These are phyloP conservation scores for Geotrichum candidum DNA, from an alignment of 1,139 yeast genomes.

Conservation along the genomic window DNA sequence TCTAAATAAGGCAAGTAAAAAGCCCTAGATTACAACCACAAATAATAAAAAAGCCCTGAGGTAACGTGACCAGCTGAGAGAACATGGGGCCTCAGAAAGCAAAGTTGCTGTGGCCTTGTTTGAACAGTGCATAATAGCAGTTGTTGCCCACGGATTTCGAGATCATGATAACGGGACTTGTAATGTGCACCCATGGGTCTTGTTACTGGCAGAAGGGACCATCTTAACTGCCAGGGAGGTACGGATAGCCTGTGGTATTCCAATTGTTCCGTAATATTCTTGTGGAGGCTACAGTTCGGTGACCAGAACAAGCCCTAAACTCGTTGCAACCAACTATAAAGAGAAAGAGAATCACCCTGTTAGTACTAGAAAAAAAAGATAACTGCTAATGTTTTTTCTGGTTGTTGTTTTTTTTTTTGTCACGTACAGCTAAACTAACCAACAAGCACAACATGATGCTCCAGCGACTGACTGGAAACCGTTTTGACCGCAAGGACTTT, in stretches of 20 bases:
- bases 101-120: neutral
- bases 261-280: too few relatives aligned
- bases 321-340: slow-evolving; percentile 10
- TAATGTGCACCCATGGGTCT: neutral
- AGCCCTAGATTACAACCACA: neutral
- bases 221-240: neutral
- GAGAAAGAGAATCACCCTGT: neutral
- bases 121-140: neutral
- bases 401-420: neutral
- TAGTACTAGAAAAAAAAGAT: neutral
- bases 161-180: neutral
- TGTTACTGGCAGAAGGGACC: neutral
- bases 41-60: neutral
- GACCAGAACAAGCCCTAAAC: slow-evolving; percentile 11
- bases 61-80: neutral
- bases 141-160: neutral
- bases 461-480: slow-evolving; percentile 47
- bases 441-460: slow-evolving; percentile 35
- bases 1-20: neutral
- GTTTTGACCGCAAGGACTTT: slow-evolving; percentile 39
- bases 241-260: neutral
- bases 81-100: neutral
- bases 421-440: slow-evolving; percentile 36
- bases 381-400: neutral
- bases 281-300: neutral